phyloP scores from a whole-genome alignment of 2,329 filamentous ascomycete genomes.

The Coleophoma crateriformis region DNA sequence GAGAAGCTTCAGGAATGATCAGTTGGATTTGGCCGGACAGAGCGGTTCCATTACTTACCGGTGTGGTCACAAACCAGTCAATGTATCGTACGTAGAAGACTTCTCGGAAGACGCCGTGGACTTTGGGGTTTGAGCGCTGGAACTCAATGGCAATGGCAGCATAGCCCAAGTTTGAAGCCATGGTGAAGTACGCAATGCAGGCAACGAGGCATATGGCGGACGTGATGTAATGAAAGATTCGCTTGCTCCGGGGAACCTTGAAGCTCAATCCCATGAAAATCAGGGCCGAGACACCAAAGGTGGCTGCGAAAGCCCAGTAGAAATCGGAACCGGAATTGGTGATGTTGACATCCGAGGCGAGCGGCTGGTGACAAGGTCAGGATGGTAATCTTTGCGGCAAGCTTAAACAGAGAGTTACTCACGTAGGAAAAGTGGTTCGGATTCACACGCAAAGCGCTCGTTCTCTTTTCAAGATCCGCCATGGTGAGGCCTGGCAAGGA shows the following conservation, averaged over 20 bases:
- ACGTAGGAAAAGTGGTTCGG: conserved; percentile 18
- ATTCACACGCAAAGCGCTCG: conserved; percentile 12
- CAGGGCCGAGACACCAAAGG: conserved; percentile 51
- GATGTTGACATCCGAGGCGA: conserved; percentile 46
- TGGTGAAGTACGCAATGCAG: conserved; percentile 58
- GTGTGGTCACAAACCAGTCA: conserved; percentile 59
- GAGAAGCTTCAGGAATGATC: conserved; percentile 33
- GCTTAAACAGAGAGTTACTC: not conserved
- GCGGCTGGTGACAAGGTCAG: conserved; percentile 67
- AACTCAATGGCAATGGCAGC: conserved; percentile 59
- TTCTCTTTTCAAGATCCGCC: not conserved
- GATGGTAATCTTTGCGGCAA: conserved; percentile 77
- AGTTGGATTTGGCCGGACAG: not conserved
- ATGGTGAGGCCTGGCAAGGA: not conserved
- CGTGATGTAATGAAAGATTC: conserved; percentile 61
- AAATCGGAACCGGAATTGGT: conserved; percentile 50
- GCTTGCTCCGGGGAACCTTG: conserved; percentile 47
- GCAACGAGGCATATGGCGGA: conserved; percentile 52
- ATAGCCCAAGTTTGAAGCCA: conserved; percentile 62
- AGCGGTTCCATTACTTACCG: conserved; percentile 23
- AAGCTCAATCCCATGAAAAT: conserved; percentile 45
- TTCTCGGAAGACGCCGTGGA: conserved; percentile 48
- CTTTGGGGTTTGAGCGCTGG: conserved; percentile 32
- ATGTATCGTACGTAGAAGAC: conserved; percentile 65
- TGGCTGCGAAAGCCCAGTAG: conserved; percentile 50